A percentile compares a stretch with the other conserved stretches of the same genome.
Conservation (phyloP, 139 green algal genomes). For the Desmodesmus armatus region DNA sequence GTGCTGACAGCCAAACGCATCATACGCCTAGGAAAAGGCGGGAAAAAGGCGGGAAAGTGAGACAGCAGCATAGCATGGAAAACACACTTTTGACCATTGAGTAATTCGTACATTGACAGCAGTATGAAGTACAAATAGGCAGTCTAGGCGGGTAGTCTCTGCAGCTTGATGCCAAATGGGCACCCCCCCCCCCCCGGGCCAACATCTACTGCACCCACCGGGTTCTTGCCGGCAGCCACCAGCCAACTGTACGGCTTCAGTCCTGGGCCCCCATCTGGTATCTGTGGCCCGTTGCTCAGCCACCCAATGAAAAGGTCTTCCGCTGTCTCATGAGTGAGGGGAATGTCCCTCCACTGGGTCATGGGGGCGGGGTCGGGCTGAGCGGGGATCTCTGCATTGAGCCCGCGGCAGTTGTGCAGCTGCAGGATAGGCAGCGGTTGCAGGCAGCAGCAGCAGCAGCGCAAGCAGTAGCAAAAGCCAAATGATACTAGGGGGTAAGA, state of each 20-base stretch:
- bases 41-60: neutral
- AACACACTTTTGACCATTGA: too few species aligned
- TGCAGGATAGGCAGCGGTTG: too few species aligned
- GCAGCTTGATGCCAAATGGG: too few species aligned
- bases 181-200: too few species aligned
- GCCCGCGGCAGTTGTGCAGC: slow-evolving; percentile 13
- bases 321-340: slow-evolving; percentile 83
- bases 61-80: too few species aligned
- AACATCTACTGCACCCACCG: too few species aligned
- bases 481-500: too few species aligned
- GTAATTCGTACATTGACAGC: too few species aligned
- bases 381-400: slow-evolving; percentile 2
- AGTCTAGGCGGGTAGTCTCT: too few species aligned
- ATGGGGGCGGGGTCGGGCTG: slow-evolving; percentile 83
- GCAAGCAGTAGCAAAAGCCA: too few species aligned
- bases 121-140: too few species aligned
- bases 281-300: slow-evolving; percentile 23
- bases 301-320: slow-evolving; percentile 74
- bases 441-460: too few species aligned
- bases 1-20: slow-evolving; percentile 93
- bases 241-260: slow-evolving; percentile 65
- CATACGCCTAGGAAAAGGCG: slow-evolving; percentile 67
- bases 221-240: slow-evolving; percentile 73
- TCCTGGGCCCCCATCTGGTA: neutral
- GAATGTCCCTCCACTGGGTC: slow-evolving; percentile 76